Evolutionary conservation across 257 asterid species (phyloP), one percentile per base, ranked within the genome.

Genomic region (Mentha longifolia): DNA sequence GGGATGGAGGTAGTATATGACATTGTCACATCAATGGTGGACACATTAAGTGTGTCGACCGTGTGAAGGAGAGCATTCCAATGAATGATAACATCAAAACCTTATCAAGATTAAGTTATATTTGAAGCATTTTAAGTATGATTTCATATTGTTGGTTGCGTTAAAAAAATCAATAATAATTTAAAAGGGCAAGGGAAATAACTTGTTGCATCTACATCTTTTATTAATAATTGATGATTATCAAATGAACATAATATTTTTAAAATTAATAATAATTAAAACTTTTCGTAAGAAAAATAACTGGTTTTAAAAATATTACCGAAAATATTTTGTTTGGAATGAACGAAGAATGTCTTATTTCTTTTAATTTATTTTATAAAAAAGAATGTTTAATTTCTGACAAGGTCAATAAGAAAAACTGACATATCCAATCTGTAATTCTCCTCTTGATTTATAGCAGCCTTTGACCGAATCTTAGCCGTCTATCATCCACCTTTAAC

Each of bases 401-500:
- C 85, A 81, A 49, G 50, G 79, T 84, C 76, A 49, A 57, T 73
- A 1, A 1, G 39, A 35, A 5, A 7, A 35, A 35, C 83, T 78
- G 82, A 79, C 83, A 66, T 31, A 50, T 61, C 69, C 75, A 68
- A 75, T 77, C 76, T 74, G 84, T 74, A 74, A 59, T 74, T 64
- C 65, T 75, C 70, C 19, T 45, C 71, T 61, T 76, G 77, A 77
- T 77, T 70, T 52, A 43, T 57, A 52, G 85, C 86, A 81, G 88
- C 83, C 89, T 89, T 87, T 89, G 96, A 89, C 96, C 87, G 79
- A 84, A 81, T 89, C 89, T 82, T 65, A 70, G 81, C 87, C 83
- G 76, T 80, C 82, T 79, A 77, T 71, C 70, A 43, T 49, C 70
- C 25, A 51, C 69, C 45, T 74, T 73, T 61, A n/a, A 28, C 64